Percentiles rank a stretch among this genome's conserved stretches.
Conservation (phyloP, 495 filamentous ascomycete genomes). For the Cercophora scortea region DNA sequence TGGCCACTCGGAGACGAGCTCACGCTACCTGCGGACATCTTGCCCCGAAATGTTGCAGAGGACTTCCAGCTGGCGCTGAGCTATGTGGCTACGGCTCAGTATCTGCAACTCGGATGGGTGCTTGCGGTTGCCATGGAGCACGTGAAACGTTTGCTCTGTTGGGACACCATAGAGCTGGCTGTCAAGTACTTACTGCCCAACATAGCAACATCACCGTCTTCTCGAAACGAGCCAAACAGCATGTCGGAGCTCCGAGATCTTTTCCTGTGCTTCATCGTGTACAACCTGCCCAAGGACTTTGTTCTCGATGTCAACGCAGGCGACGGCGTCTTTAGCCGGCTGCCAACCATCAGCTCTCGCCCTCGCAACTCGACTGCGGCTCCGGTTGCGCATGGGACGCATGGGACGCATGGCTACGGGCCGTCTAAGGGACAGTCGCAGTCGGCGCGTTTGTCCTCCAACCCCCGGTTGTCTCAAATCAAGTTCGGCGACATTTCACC, state of each 20-base stretch:
- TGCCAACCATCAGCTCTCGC: slow-evolving; percentile 9
- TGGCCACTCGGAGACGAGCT: slow-evolving; percentile 12
- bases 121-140: slow-evolving; percentile 36
- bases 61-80: slow-evolving; percentile 42
- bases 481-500: slow-evolving; percentile 57
- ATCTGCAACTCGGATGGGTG: slow-evolving; percentile 38
- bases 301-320: slow-evolving; percentile 35
- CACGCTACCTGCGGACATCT: slow-evolving; percentile 12
- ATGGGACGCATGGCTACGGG: slow-evolving; percentile 16
- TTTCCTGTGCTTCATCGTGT: slow-evolving; percentile 35
- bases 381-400: slow-evolving; percentile 28
- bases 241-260: slow-evolving; percentile 24
- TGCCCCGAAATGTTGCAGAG: slow-evolving; percentile 21
- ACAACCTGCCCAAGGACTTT: slow-evolving; percentile 41
- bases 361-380: slow-evolving; percentile 10
- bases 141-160: slow-evolving; percentile 38
- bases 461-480: slow-evolving; percentile 51
- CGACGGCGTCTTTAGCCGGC: slow-evolving; percentile 30
- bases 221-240: slow-evolving; percentile 6
- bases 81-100: slow-evolving; percentile 44
- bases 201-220: slow-evolving; percentile 14
- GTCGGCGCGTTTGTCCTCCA: slow-evolving; percentile 22
- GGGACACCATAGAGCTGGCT: slow-evolving; percentile 47
- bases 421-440: slow-evolving; percentile 9
- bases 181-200: slow-evolving; percentile 28